Evolutionary conservation across 2,329 filamentous ascomycete species (phyloP).

Genomic region (Fusarium sp.): DNA sequence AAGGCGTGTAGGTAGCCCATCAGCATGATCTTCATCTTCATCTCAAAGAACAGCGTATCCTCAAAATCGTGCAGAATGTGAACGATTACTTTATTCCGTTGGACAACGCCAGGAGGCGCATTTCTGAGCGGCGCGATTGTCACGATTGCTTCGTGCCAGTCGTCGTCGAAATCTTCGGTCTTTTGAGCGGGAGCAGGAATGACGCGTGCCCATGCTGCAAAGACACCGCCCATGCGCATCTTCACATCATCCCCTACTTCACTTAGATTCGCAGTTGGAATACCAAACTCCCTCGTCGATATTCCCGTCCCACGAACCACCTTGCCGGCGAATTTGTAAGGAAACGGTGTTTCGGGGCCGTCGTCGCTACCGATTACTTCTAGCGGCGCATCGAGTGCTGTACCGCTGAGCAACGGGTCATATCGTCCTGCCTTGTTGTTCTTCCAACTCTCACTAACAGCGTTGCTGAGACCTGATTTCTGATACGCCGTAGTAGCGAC

Average conservation of each 20-base stretch:
- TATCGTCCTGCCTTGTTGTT: constrained; percentile 53
- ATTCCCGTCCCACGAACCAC: constrained; percentile 59
- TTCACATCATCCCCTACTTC: constrained; percentile 64
- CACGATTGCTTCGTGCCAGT: constrained; percentile 71
- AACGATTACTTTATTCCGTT: constrained; percentile 62
- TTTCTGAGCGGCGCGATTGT: constrained; percentile 64
- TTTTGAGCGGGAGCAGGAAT: constrained; percentile 48
- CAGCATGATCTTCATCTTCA: constrained; percentile 63
- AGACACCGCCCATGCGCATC: constrained; percentile 68
- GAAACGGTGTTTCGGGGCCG: constrained; percentile 65
- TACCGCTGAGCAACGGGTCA: constrained; percentile 49
- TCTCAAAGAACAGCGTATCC: constrained; percentile 53
- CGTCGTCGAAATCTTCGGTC: constrained; percentile 49
- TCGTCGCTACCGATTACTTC: constrained; percentile 59
- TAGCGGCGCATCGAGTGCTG: constrained; percentile 48
- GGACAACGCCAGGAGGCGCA: constrained; percentile 57
- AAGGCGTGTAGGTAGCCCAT: constrained; percentile 68
- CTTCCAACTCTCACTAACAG: constrained; percentile 51
- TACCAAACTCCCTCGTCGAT: constrained; percentile 54
- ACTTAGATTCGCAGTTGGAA: constrained; percentile 65
- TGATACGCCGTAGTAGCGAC: constrained; percentile 55
- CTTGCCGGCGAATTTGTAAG: constrained; percentile 62
- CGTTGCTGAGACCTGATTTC: constrained; percentile 42
- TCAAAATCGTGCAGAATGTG: constrained; percentile 66
- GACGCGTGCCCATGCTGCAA: constrained; percentile 71